These are phyloP conservation scores for Botrytis paeoniae DNA, from an alignment of 2,329 filamentous ascomycete species.

Conservation along the genomic window DNA sequence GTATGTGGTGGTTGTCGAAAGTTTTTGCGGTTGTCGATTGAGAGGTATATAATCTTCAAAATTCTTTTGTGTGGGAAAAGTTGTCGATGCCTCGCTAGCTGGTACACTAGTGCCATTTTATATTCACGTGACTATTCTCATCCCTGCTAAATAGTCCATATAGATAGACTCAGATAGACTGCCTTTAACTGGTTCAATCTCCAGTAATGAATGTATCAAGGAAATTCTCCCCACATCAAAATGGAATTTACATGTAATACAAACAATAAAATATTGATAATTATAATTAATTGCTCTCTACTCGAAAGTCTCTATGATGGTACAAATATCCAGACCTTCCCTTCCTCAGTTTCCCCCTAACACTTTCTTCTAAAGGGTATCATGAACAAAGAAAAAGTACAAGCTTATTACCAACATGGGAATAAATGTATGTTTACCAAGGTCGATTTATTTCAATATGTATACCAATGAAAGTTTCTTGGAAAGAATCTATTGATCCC, in stretches of 20 bases:
- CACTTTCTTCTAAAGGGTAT: constrained; percentile 19
- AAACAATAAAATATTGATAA: neutral
- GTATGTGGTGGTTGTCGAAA: constrained; percentile 19
- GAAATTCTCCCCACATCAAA: neutral
- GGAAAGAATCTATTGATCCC: constrained; percentile 9
- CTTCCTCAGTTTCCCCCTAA: neutral
- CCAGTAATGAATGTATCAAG: neutral
- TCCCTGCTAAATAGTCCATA: too few species aligned
- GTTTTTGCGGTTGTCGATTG: constrained; percentile 18
- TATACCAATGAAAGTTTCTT: neutral
- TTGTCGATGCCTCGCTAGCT: constrained; percentile 17
- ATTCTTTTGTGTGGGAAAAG: constrained; percentile 21
- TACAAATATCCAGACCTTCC: neutral
- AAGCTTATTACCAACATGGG: neutral
- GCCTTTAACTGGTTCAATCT: neutral
- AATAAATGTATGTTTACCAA: neutral
- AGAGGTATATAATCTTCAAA: neutral
- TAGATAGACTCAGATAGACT: too few species aligned
- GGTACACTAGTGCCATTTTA: neutral
- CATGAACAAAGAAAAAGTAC: constrained; percentile 18
- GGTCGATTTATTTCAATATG: neutral
- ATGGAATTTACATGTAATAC: neutral
- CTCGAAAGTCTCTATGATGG: neutral
- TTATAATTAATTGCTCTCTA: constrained; percentile 9
- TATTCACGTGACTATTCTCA: neutral